A percentile compares a stretch with the other conserved stretches of the same genome.
phyloP scores from a whole-genome alignment of 2,329 filamentous ascomycete genomes.

The Pyricularia grisea region DNA sequence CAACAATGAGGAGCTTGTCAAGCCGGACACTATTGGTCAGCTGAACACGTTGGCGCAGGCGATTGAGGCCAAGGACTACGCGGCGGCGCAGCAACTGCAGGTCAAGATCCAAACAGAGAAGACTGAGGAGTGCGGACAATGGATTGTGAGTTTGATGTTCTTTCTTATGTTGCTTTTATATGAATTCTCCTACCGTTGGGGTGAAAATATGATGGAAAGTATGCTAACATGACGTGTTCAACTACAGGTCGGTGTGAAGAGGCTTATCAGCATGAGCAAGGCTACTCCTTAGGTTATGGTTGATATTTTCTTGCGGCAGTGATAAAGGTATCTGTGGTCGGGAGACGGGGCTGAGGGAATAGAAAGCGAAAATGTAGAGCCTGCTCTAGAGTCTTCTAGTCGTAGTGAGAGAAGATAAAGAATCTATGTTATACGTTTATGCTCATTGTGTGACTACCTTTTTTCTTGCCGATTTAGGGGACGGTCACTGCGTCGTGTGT shows the following conservation, averaged over 20 bases:
- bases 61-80: slow-evolving; percentile 60
- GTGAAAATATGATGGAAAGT: neutral
- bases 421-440: neutral
- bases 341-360: neutral
- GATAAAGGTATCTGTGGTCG: neutral
- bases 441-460: neutral
- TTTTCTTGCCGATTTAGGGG: too few species aligned
- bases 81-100: slow-evolving; percentile 57
- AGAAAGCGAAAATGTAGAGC: neutral
- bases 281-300: slow-evolving; percentile 32
- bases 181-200: neutral
- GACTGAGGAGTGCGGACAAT: slow-evolving; percentile 72
- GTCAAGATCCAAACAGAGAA: slow-evolving; percentile 68
- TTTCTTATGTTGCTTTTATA: neutral
- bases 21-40: slow-evolving; percentile 64
- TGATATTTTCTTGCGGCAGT: neutral
- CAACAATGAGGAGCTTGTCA: slow-evolving; percentile 88
- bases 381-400: neutral
- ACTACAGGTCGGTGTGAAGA: slow-evolving; percentile 49
- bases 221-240: neutral
- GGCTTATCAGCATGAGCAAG: slow-evolving; percentile 54
- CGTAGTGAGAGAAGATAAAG: neutral
- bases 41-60: slow-evolving; percentile 56
- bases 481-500: too few species aligned
- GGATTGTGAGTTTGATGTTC: slow-evolving; percentile 59